Percentiles rank a stretch among this genome's conserved stretches.
phyloP scores from a whole-genome alignment of 257 asterid species.

The Solanum chilense region DNA sequence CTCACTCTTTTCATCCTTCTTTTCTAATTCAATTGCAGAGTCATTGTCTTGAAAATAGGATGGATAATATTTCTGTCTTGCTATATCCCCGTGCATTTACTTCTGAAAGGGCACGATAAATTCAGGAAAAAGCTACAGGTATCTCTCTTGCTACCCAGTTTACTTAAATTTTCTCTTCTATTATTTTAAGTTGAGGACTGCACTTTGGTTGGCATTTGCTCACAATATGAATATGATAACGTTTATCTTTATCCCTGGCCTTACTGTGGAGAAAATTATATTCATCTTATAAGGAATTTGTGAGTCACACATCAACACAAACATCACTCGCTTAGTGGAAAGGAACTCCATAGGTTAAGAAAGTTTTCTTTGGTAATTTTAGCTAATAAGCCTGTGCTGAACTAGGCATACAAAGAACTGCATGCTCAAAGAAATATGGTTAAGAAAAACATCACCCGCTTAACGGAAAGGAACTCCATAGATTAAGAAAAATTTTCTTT shows the following conservation, averaged over 20 bases:
- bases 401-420: neutral
- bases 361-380: neutral
- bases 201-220: neutral
- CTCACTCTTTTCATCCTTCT: neutral
- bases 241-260: neutral
- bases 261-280: neutral
- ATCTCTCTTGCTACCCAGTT: neutral
- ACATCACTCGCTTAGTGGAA: neutral
- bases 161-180: neutral
- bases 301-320: neutral
- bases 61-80: slow-evolving; percentile 90
- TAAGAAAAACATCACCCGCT: neutral
- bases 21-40: slow-evolving; percentile 41
- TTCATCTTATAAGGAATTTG: neutral
- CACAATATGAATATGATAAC: neutral
- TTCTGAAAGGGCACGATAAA: slow-evolving; percentile 83
- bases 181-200: neutral
- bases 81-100: slow-evolving; percentile 89
- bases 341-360: neutral
- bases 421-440: neutral
- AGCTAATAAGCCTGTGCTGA: neutral
- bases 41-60: slow-evolving; percentile 72
- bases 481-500: neutral
- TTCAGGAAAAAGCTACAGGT: slow-evolving; percentile 85
- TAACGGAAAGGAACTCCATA: neutral